Base-by-base conservation (phyloP, 202 grass and related monocot species). In the Zizania palustris region DNA sequence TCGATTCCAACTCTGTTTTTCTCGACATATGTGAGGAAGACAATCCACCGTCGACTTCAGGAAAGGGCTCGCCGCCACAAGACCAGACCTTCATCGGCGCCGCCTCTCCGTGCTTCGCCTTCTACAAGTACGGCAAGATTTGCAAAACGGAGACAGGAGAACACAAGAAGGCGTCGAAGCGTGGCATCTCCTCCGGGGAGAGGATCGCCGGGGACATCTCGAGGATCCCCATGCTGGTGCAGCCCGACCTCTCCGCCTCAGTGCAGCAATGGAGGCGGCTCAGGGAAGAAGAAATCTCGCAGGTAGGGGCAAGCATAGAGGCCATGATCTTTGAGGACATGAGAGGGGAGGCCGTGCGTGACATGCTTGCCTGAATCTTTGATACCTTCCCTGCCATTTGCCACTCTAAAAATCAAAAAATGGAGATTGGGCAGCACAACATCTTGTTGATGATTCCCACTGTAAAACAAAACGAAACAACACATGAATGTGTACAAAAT, bases 271-370 rank as follows among this genome's bases (percentile, higher is more conserved):
- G 85, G 87, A 74, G 60, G 16, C 67, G 78, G 53, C 33, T 72
- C 55, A 59, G 68, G 44, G 51, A 63, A 0, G 14, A 70, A 16
- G 87, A 94, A 62, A 75, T n/a, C 8, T 11, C 35, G 57, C 66
- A 18, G 21, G 82, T 98, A 10, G 89, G 85, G 22, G 66, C 8
- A 19, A 83, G 73, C 77, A 73, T 98, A 20, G 91, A 94, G 83
- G 72, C 80, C 79, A 75, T 90, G 16, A 90, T 98, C 74, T 95
- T 98, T 34, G 95, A 92, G 61, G 95, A 98, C 15, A 80, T 98
- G 36, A 86, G 83, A 62, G 65, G 74, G 69, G 95, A 98, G 75
- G 78, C 85, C 46, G 84, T 90, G 59, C 37, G 74, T 6, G 91
- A 94, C 63, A 76, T 98, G 69, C 28, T 92, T 64, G 28, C 43